Evolutionary conservation across 495 filamentous ascomycete species (phyloP).

Genomic region (Lepraria neglecta): DNA sequence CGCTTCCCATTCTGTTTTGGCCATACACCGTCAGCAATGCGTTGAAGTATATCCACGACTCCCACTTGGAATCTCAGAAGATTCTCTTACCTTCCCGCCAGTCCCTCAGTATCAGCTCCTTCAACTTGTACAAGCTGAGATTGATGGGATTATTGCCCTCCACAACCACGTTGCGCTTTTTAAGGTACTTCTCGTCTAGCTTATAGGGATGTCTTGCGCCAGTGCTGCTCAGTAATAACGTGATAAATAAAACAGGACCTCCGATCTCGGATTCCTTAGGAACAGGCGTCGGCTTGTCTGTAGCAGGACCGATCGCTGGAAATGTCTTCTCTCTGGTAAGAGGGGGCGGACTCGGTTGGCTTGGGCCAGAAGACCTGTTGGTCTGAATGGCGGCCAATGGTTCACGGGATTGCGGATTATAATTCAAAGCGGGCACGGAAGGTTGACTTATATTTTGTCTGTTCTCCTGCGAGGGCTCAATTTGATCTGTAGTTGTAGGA

Average conservation of each 20-base stretch:
- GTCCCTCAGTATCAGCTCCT: conserved; percentile 84
- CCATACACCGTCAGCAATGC: conserved; percentile 3
- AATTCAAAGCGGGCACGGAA: neutral
- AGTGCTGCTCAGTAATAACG: conserved; percentile 64
- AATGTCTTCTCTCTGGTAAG: conserved; percentile 26
- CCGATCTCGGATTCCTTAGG: conserved; percentile 40
- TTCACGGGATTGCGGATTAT: conserved; percentile 8
- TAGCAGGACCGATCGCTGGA: conserved; percentile 29
- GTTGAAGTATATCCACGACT: neutral
- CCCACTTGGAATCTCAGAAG: neutral
- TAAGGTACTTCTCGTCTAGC: conserved; percentile 78
- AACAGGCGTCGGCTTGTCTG: conserved; percentile 26
- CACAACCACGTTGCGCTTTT: conserved; percentile 67
- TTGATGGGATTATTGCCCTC: conserved; percentile 75
- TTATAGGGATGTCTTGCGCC: conserved; percentile 81
- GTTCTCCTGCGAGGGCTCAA: conserved; percentile 16
- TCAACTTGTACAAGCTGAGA: conserved; percentile 84
- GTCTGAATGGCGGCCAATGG: neutral
- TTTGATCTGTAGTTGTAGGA: conserved; percentile 14
- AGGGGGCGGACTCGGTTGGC: conserved; percentile 7
- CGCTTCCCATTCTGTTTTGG: conserved; percentile 68
- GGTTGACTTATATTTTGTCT: neutral
- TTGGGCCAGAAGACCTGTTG: conserved; percentile 2
- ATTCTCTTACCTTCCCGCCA: conserved; percentile 62
- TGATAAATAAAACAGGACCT: conserved; percentile 52